A percentile compares a stretch with the other conserved stretches of the same genome.
phyloP scores from a whole-genome alignment of 139 green algal genomes.

The Microglena sp. region DNA sequence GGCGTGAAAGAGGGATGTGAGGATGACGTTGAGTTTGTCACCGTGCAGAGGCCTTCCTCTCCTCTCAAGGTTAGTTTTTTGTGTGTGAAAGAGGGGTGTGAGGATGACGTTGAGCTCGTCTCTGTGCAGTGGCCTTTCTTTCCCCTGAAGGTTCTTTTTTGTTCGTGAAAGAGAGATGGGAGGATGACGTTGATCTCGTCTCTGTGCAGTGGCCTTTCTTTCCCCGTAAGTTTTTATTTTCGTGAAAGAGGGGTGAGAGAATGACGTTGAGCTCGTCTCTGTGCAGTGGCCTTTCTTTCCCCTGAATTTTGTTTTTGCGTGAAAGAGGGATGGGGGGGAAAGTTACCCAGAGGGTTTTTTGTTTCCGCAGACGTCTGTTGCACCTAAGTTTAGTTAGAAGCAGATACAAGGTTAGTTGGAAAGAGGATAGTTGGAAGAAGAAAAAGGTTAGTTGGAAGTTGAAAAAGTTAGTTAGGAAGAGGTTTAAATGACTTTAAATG shows the following conservation, averaged over 20 bases:
- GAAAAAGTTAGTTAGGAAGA: too few species aligned
- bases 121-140: background rate
- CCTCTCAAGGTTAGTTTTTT: background rate
- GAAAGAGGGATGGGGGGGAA: constrained; percentile 64
- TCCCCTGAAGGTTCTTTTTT: too few species aligned
- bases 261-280: background rate
- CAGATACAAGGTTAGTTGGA: too few species aligned
- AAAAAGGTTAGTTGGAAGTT: too few species aligned
- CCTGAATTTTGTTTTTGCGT: too few species aligned
- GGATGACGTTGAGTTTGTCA: constrained; percentile 59
- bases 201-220: constrained; percentile 29
- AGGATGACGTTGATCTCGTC: constrained; percentile 62
- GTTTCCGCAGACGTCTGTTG: too few species aligned
- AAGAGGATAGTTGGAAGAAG: too few species aligned
- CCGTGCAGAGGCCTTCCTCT: constrained; percentile 28
- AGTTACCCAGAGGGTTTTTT: too few species aligned
- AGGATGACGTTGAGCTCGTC: background rate
- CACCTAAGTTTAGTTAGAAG: too few species aligned
- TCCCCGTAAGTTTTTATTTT: background rate
- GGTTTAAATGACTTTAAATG: too few species aligned
- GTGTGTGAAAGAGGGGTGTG: background rate
- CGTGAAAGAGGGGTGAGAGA: background rate
- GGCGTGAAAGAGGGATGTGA: constrained; percentile 62
- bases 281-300: background rate
- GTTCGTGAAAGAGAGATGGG: constrained; percentile 59